A percentile compares a stretch with the other conserved stretches of the same genome.
Evolutionary conservation across 2,329 filamentous ascomycete species (phyloP).

Genomic region (Aspergillus terreus): DNA sequence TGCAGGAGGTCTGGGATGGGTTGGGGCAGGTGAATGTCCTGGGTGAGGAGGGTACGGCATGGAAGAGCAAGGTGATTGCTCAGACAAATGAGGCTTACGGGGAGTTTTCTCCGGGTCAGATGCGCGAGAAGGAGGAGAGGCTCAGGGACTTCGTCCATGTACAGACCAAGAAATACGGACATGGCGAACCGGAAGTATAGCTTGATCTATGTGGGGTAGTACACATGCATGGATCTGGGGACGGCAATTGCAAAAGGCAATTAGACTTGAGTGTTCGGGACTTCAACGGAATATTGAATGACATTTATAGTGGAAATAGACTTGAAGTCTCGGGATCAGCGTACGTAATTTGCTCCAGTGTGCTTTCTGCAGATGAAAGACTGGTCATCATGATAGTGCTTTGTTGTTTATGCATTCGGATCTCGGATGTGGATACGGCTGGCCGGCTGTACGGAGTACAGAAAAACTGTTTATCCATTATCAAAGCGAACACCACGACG

Average conservation of each 20-base stretch:
- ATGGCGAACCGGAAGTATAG: not conserved
- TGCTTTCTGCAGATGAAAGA: not conserved
- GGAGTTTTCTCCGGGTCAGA: slow-evolving; percentile 13
- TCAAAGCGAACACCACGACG: not conserved
- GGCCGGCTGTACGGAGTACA: not conserved
- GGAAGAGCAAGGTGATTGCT: slow-evolving; percentile 45
- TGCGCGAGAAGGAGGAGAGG: slow-evolving; percentile 24
- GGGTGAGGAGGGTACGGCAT: slow-evolving; percentile 40
- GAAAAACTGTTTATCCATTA: not conserved
- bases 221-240: not conserved
- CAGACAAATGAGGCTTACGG: slow-evolving; percentile 49
- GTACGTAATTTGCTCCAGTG: not conserved
- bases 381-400: not conserved
- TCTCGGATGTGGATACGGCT: not conserved
- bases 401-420: not conserved
- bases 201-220: not conserved
- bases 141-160: slow-evolving; percentile 22
- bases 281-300: not conserved
- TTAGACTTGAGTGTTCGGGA: not conserved
- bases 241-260: not conserved
- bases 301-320: too few relatives aligned
- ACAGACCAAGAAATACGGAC: slow-evolving; percentile 17
- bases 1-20: slow-evolving; percentile 54
- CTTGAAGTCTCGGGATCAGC: too few relatives aligned
- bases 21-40: slow-evolving; percentile 35